Base-by-base conservation (phyloP, 208 protist species). In the Spongospora subterranea region DNA sequence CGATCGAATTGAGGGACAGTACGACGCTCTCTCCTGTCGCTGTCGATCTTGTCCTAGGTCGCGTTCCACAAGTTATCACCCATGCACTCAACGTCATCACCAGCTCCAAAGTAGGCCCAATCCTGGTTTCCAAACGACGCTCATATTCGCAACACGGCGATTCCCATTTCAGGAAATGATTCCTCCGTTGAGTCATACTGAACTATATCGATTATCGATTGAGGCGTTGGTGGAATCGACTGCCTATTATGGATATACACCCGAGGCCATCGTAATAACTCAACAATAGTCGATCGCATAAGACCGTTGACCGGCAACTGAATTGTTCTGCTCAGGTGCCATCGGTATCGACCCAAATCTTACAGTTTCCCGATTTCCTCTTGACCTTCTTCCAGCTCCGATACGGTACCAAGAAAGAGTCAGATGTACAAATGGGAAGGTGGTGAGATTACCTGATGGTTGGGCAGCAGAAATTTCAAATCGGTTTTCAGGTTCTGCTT, bases 401-500 rank as follows among this genome's bases (percentile, higher is more conserved):
- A n/a, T 82, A 82, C n/a, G 71, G 71, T n/a, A 82, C 71, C 35
- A 82, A 82, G 71, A 35, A 6, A 20, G 13, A n/a, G 71, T 6
- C 71, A 20, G 71, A 82, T n/a, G 71, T 39, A 43, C 17, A 82
- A 43, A 82, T 82, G 71, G 71, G 71, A 35, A 35, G 71, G 71
- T 82, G n/a, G 6, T 35, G 71, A 13, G 6, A 20, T n/a, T 82
- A 6, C 71, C n/a, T 43, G 35, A 40, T 35, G 17, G 17, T 6
- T 40, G n/a, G 17, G 6, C 11, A 43, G 6, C n/a, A 20, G 35
- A 39, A 13, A 82, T 43, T 6, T 35, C 35, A 6, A 60, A 60
- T 29, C 6, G 6, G 71, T 35, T 82, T 82, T 40, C 71, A 82
- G 71, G n/a, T 35, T 82, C 6, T 82, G 71, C n/a, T 43, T 13